Percentiles rank a stretch among this genome's conserved stretches.
These are phyloP conservation scores for Penicillium freii DNA, from an alignment of 2,329 filamentous ascomycete species.

Conservation along the genomic window DNA sequence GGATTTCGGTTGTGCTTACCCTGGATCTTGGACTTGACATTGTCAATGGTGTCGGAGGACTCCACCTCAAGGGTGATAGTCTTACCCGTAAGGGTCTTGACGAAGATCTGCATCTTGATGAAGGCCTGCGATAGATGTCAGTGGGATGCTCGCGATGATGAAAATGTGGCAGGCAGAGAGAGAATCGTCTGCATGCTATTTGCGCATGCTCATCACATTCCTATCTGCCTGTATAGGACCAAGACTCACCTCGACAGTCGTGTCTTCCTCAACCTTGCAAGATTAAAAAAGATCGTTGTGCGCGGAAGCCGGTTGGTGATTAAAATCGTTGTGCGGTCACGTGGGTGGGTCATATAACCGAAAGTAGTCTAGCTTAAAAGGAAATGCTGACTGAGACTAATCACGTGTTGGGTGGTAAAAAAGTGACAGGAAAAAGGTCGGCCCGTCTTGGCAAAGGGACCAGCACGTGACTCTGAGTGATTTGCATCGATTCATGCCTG, in stretches of 20 bases:
- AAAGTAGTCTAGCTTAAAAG: background rate
- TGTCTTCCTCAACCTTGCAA: conserved; percentile 61
- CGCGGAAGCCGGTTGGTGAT: conserved; percentile 28
- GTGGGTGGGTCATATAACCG: conserved; percentile 16
- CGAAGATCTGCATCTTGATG: conserved; percentile 55
- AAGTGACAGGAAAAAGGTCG: background rate
- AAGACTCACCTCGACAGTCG: conserved; percentile 56
- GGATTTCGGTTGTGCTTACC: conserved; percentile 40
- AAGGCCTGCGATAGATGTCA: conserved; percentile 38
- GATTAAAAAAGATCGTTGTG: conserved; percentile 27
- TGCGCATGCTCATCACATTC: conserved; percentile 8
- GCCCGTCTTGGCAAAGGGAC: background rate
- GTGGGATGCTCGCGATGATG: conserved; percentile 13
- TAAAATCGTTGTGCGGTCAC: conserved; percentile 46
- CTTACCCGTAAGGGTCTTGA: conserved; percentile 87
- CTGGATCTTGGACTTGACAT: conserved; percentile 98
- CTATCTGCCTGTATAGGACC: background rate
- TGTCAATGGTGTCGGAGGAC: conserved; percentile 99
- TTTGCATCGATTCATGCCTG: background rate
- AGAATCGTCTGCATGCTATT: background rate
- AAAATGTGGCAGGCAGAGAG: background rate
- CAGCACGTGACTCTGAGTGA: background rate
- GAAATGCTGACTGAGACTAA: background rate
- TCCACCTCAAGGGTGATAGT: conserved; percentile 99
- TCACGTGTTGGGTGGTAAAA: background rate